These are phyloP conservation scores for Ophiostoma triangulosporum DNA, from an alignment of 2,329 filamentous ascomycete genomes.

Conservation along the genomic window DNA sequence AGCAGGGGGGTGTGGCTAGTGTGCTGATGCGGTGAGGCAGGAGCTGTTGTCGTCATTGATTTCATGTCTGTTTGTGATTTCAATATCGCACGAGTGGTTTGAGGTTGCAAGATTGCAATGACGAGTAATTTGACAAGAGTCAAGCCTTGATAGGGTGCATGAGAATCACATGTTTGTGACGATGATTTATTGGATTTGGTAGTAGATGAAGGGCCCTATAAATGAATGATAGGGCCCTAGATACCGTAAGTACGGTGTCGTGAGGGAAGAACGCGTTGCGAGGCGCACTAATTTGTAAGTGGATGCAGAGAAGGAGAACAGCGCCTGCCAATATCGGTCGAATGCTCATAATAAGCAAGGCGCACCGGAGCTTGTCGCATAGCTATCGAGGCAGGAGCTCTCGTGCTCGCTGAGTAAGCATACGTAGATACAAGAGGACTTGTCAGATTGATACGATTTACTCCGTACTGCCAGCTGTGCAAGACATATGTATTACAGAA, in stretches of 20 bases:
- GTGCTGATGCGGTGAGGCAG: constrained; percentile 1
- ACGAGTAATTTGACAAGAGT: not conserved
- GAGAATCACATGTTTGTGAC: too few relatives aligned
- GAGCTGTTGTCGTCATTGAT: not conserved
- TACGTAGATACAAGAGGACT: too few relatives aligned
- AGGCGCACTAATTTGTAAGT: too few relatives aligned
- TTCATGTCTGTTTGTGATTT: not conserved
- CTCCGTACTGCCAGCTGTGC: too few relatives aligned
- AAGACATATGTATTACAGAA: too few relatives aligned
- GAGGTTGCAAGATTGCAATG: not conserved
- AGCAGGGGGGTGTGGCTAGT: constrained; percentile 2
- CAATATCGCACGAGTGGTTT: not conserved
- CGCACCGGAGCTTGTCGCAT: not conserved
- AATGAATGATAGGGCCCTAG: too few relatives aligned
- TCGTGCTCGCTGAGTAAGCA: not conserved
- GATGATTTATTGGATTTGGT: too few relatives aligned
- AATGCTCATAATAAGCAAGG: not conserved
- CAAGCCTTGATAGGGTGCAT: too few relatives aligned
- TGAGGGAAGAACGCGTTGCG: too few relatives aligned
- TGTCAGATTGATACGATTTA: too few relatives aligned
- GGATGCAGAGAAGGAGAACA: not conserved
- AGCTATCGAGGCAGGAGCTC: not conserved
- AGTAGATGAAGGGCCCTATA: too few relatives aligned
- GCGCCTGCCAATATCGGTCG: not conserved
- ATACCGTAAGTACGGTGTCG: not conserved